These are phyloP conservation scores for Fusarium luffae DNA, from an alignment of 2,329 filamentous ascomycete genomes.

Conservation along the genomic window DNA sequence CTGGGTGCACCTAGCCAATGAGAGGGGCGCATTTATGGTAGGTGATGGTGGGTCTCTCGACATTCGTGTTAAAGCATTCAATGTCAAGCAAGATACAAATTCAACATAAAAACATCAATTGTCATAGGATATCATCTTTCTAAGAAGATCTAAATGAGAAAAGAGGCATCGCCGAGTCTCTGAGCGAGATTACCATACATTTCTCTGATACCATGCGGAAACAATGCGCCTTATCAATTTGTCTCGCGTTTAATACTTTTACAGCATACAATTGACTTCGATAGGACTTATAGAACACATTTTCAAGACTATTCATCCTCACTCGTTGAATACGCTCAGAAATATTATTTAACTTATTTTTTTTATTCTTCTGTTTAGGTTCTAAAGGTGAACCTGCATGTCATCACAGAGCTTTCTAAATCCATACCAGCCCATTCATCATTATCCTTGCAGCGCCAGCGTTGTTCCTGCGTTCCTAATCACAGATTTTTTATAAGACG, in stretches of 20 bases:
- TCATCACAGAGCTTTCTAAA: slow-evolving; percentile 44
- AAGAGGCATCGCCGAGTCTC: fast-evolving
- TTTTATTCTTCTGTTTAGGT: slow-evolving; percentile 22
- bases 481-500: slow-evolving; percentile 39
- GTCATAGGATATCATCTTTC: background rate
- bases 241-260: background rate
- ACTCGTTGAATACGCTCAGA: background rate
- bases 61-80: background rate
- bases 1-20: slow-evolving; percentile 46
- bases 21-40: background rate
- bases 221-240: background rate
- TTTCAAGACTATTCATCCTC: background rate
- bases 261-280: background rate
- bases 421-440: slow-evolving; percentile 41
- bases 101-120: background rate
- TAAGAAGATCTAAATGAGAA: too few species aligned
- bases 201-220: background rate
- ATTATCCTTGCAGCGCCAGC: slow-evolving; percentile 44
- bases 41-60: slow-evolving; percentile 35
- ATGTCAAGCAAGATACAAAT: background rate
- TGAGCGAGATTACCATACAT: background rate
- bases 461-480: slow-evolving; percentile 39
- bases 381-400: slow-evolving; percentile 30
- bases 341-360: slow-evolving; percentile 19
- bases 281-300: background rate